phyloP scores from a whole-genome alignment of 805 yeast genomes.

The Zygosaccharomyces rouxii region DNA sequence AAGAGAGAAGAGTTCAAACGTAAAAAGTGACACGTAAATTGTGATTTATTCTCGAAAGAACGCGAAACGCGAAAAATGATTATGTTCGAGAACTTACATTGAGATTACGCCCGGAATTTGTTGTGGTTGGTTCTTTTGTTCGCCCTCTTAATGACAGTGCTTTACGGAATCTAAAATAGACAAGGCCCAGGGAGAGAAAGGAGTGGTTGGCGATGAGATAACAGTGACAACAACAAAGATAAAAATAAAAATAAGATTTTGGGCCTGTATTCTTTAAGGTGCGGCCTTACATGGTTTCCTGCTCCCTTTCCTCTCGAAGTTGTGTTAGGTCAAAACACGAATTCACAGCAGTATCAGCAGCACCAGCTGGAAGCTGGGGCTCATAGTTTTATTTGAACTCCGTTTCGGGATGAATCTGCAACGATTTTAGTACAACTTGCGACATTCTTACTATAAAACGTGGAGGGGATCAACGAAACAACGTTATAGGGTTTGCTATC shows the following conservation, averaged over 20 bases:
- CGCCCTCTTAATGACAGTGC: too few species aligned
- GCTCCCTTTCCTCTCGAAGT: too few species aligned
- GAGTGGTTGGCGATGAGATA: not conserved
- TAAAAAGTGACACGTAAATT: not conserved
- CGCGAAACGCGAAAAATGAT: not conserved
- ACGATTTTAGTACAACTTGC: not conserved
- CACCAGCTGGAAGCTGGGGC: not conserved
- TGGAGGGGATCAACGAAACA: not conserved
- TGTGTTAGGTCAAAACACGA: not conserved
- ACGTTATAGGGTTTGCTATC: conserved; percentile 1
- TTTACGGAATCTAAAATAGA: not conserved
- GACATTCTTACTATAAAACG: not conserved
- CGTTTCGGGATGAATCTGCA: conserved; percentile 1
- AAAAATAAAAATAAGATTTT: too few species aligned
- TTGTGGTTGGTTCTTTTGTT: too few species aligned
- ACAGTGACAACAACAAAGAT: not conserved
- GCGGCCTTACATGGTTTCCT: too few species aligned
- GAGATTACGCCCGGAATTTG: not conserved
- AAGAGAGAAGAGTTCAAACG: not conserved
- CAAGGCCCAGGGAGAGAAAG: not conserved
- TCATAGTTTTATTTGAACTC: not conserved
- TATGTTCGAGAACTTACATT: conserved; percentile 3
- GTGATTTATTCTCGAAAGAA: not conserved
- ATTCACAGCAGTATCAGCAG: not conserved
- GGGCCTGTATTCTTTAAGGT: too few species aligned